Evolutionary conservation across 1,139 yeast genomes (phyloP).

Genomic region (Candida freyschussii): DNA sequence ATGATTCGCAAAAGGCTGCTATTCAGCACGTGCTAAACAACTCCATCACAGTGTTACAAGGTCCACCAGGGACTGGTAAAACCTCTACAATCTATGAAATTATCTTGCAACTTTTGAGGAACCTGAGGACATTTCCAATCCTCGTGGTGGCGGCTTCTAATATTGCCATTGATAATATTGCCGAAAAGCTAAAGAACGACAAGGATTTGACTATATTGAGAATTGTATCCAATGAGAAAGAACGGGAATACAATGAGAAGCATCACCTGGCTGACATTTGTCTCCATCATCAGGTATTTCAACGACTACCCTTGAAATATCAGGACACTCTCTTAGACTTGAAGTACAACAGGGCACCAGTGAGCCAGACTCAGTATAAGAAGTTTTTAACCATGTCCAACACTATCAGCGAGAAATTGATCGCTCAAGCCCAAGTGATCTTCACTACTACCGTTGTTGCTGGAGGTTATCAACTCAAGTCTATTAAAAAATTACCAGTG

Average conservation of each 20-base stretch:
- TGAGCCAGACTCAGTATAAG: conserved; percentile 43
- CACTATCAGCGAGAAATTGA: conserved; percentile 42
- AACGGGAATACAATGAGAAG: conserved; percentile 48
- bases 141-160: conserved; percentile 74
- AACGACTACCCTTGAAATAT: conserved; percentile 41
- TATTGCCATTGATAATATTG: conserved; percentile 73
- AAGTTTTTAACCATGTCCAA: conserved; percentile 43
- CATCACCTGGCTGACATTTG: conserved; percentile 59
- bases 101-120: conserved; percentile 53
- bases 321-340: conserved; percentile 41
- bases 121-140: conserved; percentile 56
- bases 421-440: conserved; percentile 63
- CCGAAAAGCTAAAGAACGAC: conserved; percentile 57
- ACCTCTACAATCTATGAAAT: conserved; percentile 64
- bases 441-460: conserved; percentile 71
- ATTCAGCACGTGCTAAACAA: conserved; percentile 66
- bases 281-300: conserved; percentile 55
- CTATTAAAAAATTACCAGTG: conserved; percentile 53
- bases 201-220: conserved; percentile 42
- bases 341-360: conserved; percentile 35
- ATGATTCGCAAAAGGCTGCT: conserved; percentile 63
- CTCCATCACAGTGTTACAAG: conserved; percentile 58
- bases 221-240: conserved; percentile 56
- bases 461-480: conserved; percentile 59
- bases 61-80: conserved; percentile 71